These are phyloP conservation scores for Neurospora sp. DNA, from an alignment of 495 filamentous ascomycete genomes.

Conservation along the genomic window DNA sequence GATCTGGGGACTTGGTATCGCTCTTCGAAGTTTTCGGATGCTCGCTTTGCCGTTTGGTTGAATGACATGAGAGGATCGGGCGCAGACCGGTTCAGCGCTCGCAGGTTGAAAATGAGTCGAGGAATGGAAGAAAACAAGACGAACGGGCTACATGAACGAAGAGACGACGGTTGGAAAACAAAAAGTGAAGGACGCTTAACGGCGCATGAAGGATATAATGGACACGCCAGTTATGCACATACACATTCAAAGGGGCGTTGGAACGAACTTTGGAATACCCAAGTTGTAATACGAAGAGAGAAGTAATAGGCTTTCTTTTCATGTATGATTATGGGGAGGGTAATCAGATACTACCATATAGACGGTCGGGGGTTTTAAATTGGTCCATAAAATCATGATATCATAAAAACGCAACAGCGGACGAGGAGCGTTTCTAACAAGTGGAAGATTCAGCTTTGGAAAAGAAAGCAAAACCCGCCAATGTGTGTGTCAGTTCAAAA, in stretches of 20 bases:
- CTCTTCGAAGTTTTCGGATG: not conserved
- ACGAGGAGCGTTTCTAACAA: not conserved
- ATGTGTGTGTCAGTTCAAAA: not conserved
- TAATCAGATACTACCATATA: not conserved
- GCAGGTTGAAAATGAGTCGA: not conserved
- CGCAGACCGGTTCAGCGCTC: not conserved
- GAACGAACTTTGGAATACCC: slow-evolving; percentile 11
- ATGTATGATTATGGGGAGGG: slow-evolving; percentile 1
- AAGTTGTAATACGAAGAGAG: slow-evolving; percentile 10
- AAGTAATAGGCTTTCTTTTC: not conserved
- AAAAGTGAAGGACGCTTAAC: not conserved
- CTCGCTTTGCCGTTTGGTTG: no score
- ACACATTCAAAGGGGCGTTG: slow-evolving; percentile 8
- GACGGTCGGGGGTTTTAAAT: not conserved
- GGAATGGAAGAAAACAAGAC: not conserved
- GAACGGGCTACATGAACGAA: not conserved
- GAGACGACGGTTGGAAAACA: not conserved
- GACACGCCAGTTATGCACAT: not conserved
- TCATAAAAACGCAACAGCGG: not conserved
- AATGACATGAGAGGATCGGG: no score
- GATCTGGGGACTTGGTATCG: not conserved
- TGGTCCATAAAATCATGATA: not conserved
- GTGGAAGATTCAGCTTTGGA: not conserved
- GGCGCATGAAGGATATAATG: not conserved
- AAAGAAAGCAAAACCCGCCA: not conserved